Base-by-base conservation (phyloP, 2,329 filamentous ascomycete genomes). In the Colletotrichum chlorophyti region DNA sequence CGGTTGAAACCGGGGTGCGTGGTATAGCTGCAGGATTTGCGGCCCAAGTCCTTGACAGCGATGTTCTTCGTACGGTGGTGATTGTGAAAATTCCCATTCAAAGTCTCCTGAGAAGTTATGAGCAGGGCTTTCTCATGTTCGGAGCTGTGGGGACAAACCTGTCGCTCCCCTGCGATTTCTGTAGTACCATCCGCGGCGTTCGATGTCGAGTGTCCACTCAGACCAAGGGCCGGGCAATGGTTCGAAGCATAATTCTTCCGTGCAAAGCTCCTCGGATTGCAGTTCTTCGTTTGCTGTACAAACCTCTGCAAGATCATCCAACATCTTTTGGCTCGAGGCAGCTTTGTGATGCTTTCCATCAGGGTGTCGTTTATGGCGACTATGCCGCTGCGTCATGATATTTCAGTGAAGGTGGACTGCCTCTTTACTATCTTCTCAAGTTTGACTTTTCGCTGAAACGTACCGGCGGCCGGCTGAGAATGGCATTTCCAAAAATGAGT, bases 121-220 rank as follows among this genome's bases (percentile, higher is more conserved):
- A n/a, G n/a, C n/a, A n/a, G n/a, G n/a, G n/a, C n/a, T n/a, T n/a
- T n/a, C n/a, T n/a, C n/a, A n/a, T n/a, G n/a, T n/a, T n/a, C n/a
- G n/a, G n/a, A n/a, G n/a, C n/a, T n/a, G n/a, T n/a, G 14, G 12
- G 17, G 14, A 15, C 34, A 9, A 4, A 58, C 54, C 54, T 15
- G n/a, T 21, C 4, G 24, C 26, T 8, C 35, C 35, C 6, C 34
- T 11, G 6, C 54, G 54, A 21, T 21, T 58, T 34, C 49, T 46
- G 24, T 41, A 58, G n/a, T 54, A 54, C 9, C 47, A 58, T 3
- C 27, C 41, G 11, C 42, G 27, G 1, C 35, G 34, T 19, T 53
- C 47, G 14, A 14, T 12, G 6, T 58, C 53, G 3, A 26, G 40
- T 5, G 32, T 19, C 53, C 53, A 58, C 8, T 8, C 9, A 6